Evolutionary conservation across 495 filamentous ascomycete species (phyloP), one percentile per base, ranked within the genome.

Genomic region (Aspergillus steynii): DNA sequence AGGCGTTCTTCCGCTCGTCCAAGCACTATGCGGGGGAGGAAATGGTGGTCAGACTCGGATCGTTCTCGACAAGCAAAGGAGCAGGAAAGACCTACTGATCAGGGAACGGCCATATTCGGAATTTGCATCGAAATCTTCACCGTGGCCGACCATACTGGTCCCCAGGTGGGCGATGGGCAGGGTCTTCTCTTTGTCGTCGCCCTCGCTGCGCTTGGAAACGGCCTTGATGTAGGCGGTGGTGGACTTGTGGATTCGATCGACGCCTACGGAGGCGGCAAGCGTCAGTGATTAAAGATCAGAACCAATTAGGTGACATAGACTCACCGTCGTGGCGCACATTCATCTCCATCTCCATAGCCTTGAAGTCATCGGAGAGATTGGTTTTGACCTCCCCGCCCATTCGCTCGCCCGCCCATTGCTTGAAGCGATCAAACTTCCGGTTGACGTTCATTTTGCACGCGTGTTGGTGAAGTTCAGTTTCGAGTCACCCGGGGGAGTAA

Each of bases 401-500:
- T 77, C 92, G 88, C 80, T 99, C 95, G 58, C 92, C 91, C 10
- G 92, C 92, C 94, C 94, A 99, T 89, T 99, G 95, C 82, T 95
- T 96, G 80, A 97, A 88, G 61, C 96, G 89, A 76, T 92, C 95
- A 71, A 98, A 85, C 74, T 96, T 96, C 83, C 96, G 94, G 78
- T 93, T 94, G 80, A 96, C 88, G 76, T 93, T 91, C 93, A 97
- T 96, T 58, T 42, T 82, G 74, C 51, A 63, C 6, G 10, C 37
- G 31, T 47, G 14, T 48, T 59, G 7, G 7, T 58, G 51, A 50
- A 48, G 47, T 50, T 55, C 56, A 14, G 37, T 14, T 14, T 12
- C 9, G 14, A 42, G 37, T 10, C 9, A 42, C 37, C 37, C 5
- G 14, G 9, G 10, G 34, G 45, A 26, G 28, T 20, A 20, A 20